Percentiles rank a stretch among this genome's conserved stretches.
Evolutionary conservation across 371 early-diverging fungal genomes (phyloP).

Genomic region (Apophysomyces trapeziformis): DNA sequence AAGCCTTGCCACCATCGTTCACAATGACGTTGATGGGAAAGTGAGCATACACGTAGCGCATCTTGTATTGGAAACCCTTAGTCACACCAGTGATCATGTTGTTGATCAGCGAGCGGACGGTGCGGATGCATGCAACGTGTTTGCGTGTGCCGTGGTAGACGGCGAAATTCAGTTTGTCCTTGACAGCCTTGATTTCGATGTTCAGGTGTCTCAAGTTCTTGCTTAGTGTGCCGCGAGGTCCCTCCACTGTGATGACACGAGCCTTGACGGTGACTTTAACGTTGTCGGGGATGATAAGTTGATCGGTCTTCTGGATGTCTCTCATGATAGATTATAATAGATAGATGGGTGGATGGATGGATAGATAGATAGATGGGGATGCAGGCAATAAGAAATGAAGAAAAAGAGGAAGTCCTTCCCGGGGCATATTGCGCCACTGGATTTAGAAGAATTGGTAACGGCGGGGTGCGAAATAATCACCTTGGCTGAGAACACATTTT

Average conservation of each 20-base stretch:
- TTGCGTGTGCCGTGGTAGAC: conserved; percentile 98
- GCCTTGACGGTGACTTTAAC: conserved; percentile 78
- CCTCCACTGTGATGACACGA: conserved; percentile 75
- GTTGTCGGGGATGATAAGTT: conserved; percentile 75
- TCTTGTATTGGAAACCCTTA: conserved; percentile 99
- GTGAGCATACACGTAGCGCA: conserved; percentile 99
- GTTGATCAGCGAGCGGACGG: conserved; percentile 95
- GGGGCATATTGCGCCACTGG: background rate
- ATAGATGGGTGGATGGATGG: background rate
- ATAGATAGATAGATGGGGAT: background rate
- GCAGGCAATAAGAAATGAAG: background rate
- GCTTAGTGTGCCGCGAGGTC: conserved; percentile 87
- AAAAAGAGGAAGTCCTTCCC: background rate
- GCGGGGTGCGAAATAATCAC: too few species aligned
- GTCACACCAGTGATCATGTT: conserved; percentile 99
- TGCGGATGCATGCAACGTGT: conserved; percentile 98
- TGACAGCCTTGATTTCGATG: conserved; percentile 83
- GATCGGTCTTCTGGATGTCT: conserved; percentile 85
- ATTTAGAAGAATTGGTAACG: too few species aligned
- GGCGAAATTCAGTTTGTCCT: conserved; percentile 77
- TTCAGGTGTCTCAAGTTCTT: conserved; percentile 95
- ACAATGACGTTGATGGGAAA: conserved; percentile 99
- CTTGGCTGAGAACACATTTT: too few species aligned
- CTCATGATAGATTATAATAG: conserved; percentile 25
- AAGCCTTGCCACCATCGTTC: conserved; percentile 75